Percentiles rank a stretch among this genome's conserved stretches.
Conservation (phyloP, 345 rosid genomes). For the Lepidium africanum region DNA sequence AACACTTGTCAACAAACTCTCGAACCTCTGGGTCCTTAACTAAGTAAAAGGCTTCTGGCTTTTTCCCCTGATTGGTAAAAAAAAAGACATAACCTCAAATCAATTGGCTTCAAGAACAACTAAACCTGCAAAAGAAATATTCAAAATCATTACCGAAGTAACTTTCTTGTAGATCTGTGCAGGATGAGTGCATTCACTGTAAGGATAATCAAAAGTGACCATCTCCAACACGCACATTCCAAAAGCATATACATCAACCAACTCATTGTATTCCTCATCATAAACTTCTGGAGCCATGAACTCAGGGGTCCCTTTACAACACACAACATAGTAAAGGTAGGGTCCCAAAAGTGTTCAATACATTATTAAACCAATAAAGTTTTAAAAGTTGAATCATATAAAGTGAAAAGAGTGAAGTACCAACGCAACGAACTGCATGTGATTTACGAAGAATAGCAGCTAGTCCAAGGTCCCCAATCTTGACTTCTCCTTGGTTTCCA, state of each 20-base stretch:
- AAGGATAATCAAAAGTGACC: slow-evolving; percentile 94
- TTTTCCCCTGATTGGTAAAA: slow-evolving; percentile 54
- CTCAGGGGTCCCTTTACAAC: slow-evolving; percentile 80
- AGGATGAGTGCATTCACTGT: slow-evolving; percentile 92
- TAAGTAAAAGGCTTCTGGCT: slow-evolving; percentile 75
- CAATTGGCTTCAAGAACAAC: not conserved
- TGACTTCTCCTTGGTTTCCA: slow-evolving; percentile 98
- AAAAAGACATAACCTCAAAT: slow-evolving; percentile 5
- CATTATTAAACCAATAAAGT: not conserved
- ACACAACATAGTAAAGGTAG: not conserved
- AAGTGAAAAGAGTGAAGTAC: slow-evolving; percentile 33
- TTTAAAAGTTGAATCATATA: not conserved
- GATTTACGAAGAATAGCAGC: slow-evolving; percentile 92
- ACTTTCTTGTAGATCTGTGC: slow-evolving; percentile 99
- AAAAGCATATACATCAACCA: slow-evolving; percentile 92
- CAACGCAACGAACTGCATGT: slow-evolving; percentile 88
- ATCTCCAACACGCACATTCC: slow-evolving; percentile 98
- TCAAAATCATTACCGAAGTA: slow-evolving; percentile 50
- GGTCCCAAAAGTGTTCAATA: not conserved
- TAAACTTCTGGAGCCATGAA: slow-evolving; percentile 99
- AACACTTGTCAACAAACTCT: slow-evolving; percentile 83
- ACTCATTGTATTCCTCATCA: slow-evolving; percentile 91
- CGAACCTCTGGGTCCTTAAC: slow-evolving; percentile 79
- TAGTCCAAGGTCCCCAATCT: slow-evolving; percentile 97
- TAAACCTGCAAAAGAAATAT: not conserved